Base-by-base conservation (phyloP, 805 yeast species). In the Yarrowia hollandica region DNA sequence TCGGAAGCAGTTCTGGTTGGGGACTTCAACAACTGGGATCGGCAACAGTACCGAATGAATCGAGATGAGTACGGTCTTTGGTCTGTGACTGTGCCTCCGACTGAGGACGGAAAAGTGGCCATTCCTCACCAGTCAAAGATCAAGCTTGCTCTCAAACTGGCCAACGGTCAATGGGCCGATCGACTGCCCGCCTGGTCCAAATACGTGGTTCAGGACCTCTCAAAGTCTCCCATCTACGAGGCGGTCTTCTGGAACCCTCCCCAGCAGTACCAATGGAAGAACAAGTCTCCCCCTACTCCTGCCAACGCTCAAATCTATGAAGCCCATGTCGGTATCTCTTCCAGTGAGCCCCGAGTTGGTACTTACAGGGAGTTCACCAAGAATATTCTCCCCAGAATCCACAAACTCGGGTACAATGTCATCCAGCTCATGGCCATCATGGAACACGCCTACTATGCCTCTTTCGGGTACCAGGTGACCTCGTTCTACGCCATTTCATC, bases 361-460 rank as follows among this genome's bases (percentile, higher is more conserved):
- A 73, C 92, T 11, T 92, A 92, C 72, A 83, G 81, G 64, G 95
- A 92, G 70, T 92, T 92, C 71, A 86, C 96, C 12, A 65, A 75
- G 42, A 84, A 88, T 64, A 78, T 90, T 11, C 79, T 92, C 62
- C 98, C 98, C n/a, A 78, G 85, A 42, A 88, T 92, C 65, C 83
- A 83, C 65, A 82, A 85, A 63, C 78, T 91, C 61, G 97, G 97
- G 33, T 92, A 92, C 72, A 90, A 94, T 71, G 84, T 96, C 4
- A 86, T 92, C 66, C 99, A 92, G 74, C 78, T 92, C 68, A 92
- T 92, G 99, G 97, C 99, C 0, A 81, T 92, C 41, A 92, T 92
- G 99, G 99, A 92, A 73, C 99, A 92, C 71, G 98, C 99, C 1
- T 92, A 92, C 71, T 92, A 92, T 71, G 99, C 97, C 1, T 89